Evolutionary conservation across 768 basidiomycete species (phyloP), one percentile per base, ranked within the genome.

Genomic region (Tremella yokohamensis): DNA sequence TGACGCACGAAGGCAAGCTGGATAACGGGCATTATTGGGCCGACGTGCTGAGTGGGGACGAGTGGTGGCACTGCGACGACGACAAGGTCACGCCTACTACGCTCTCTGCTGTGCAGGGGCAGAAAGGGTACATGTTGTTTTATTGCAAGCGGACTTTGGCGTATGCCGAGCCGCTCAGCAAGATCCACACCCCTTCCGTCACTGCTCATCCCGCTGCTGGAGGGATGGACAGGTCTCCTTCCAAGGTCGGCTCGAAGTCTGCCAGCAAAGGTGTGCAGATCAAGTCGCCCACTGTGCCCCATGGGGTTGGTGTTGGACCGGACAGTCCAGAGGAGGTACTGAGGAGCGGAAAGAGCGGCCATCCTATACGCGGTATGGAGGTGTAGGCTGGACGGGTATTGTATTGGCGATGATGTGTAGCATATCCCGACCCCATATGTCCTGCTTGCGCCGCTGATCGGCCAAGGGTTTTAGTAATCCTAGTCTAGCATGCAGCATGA

Each of bases 51-150:
- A 60, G 86, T 79, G 40, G 54, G 0, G 58, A 61, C 26, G 73
- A 93, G 86, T 97, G 90, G 90, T 94, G 88, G 78, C 86, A 86
- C 20, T 91, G 90, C 75, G 91, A 96, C 74, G 92, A 96, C 70
- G 91, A 93, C 68, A 94, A 89, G 54, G 89, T 93, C 9, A 85
- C 85, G 0, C 82, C 81, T 19, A 84, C 90, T 11, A 86, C 80
- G 22, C 80, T 92, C 19, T 80, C 82, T 8, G 82, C 82, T 0
- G 87, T 87, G 54, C 80, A 92, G 40, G 79, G 75, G 49, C 89
- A 90, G 18, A 81, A 84, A 49, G 87, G 89, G 4, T 94, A 94
- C 76, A 93, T 94, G 91, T 89, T 90, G 62, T 92, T 93, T 79
- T 96, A 94, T 72, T 89, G 90, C 60, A 93, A 93, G 76, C 84